A percentile compares a stretch with the other conserved stretches of the same genome.
These are phyloP conservation scores for Phytophthora kernoviae DNA, from an alignment of 352 stramenopile species.

Conservation along the genomic window DNA sequence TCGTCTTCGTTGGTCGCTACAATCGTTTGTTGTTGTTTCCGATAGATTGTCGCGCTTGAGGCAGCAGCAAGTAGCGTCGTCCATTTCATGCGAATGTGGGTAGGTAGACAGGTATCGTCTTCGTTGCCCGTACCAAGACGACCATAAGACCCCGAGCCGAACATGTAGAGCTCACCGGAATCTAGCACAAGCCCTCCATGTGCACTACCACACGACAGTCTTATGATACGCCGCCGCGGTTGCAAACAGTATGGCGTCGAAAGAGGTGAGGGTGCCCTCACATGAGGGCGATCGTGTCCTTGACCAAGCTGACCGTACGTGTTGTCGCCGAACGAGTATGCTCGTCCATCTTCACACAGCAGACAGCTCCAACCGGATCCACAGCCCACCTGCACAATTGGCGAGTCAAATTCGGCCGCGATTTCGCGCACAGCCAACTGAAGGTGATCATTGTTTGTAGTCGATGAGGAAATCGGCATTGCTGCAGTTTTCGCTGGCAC, in stretches of 20 bases:
- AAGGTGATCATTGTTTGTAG: conserved; percentile 4
- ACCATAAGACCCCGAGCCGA: conserved; percentile 66
- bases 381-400: conserved; percentile 49
- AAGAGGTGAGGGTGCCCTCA: conserved; percentile 12
- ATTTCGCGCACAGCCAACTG: conserved; percentile 41
- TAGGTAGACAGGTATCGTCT: conserved; percentile 24
- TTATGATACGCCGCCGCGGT: conserved; percentile 36
- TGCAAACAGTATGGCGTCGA: conserved; percentile 29
- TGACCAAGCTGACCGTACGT: conserved; percentile 69
- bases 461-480: conserved; percentile 1
- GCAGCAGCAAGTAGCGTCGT: conserved; percentile 25
- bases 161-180: conserved; percentile 65
- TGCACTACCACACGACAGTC: conserved; percentile 53
- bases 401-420: conserved; percentile 42
- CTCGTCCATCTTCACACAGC: conserved; percentile 47
- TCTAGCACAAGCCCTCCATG: conserved; percentile 74
- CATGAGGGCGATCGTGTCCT: conserved; percentile 31
- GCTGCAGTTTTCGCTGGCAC: conserved; percentile 15
- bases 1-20: conserved; percentile 18
- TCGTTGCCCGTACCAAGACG: conserved; percentile 50
- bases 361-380: conserved; percentile 58
- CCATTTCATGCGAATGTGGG: conserved; percentile 48
- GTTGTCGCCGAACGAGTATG: conserved; percentile 62
- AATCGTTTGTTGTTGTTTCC: conserved; percentile 15
- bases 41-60: conserved; percentile 1